phyloP scores from a whole-genome alignment of 495 filamentous ascomycete genomes.

The Aspergillus biplanus region DNA sequence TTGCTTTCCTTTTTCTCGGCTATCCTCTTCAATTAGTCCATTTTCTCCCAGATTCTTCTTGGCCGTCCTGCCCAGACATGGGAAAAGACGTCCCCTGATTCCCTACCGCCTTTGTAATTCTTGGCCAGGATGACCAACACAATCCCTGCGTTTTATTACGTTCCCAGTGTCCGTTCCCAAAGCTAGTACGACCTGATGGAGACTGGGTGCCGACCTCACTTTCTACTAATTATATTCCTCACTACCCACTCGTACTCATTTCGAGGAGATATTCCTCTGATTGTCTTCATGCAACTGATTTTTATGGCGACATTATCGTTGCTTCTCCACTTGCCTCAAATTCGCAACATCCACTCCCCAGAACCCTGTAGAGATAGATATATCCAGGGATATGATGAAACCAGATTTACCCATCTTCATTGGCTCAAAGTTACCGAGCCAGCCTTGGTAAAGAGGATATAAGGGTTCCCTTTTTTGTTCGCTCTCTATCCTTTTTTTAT shows the following conservation, averaged over 20 bases:
- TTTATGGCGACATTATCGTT: background rate
- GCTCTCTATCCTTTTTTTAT: background rate
- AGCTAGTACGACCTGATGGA: too few relatives aligned
- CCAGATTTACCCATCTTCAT: too few relatives aligned
- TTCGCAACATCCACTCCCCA: background rate
- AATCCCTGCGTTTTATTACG: background rate
- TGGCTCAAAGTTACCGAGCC: background rate
- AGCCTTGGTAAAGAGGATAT: background rate
- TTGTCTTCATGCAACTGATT: background rate
- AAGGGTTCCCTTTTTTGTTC: background rate
- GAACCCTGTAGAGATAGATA: background rate
- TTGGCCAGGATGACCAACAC: background rate
- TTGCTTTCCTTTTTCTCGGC: background rate
- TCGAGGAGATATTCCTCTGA: background rate
- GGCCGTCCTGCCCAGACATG: constrained; percentile 22
- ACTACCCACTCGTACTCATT: background rate
- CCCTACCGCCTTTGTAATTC: constrained; percentile 8
- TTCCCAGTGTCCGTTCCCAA: too few relatives aligned
- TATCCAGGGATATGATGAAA: background rate
- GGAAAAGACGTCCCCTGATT: background rate
- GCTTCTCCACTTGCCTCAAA: background rate
- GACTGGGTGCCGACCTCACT: too few relatives aligned
- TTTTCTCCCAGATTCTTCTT: constrained; percentile 12
- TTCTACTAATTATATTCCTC: background rate
- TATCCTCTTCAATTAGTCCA: background rate